Evolutionary conservation across 768 basidiomycete species (phyloP), one percentile per base, ranked within the genome.

Genomic region (Amanita inopinata): DNA sequence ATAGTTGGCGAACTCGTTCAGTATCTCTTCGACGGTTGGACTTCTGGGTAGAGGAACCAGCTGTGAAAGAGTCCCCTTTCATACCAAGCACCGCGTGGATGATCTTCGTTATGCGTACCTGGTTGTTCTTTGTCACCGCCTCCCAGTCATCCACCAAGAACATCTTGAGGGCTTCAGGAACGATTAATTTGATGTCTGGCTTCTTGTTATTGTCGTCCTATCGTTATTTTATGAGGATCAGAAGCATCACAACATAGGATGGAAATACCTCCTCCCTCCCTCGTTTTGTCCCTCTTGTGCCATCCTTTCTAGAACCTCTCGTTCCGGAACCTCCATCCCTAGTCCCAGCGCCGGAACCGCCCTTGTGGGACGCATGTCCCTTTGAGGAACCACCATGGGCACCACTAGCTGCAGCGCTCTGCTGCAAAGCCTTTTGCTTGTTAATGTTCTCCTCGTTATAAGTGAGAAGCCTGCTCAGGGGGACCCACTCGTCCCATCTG

Each of bases 401-500:
- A 4, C 52, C 49, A 37, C 52, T 59, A 35, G 43, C 49, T n/a
- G 53, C 49, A 17, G 57, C 51, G 9, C 56, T 46, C 49, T 64
- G 53, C 40, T 65, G 65, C 8, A 98, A 69, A 18, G 60, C 61
- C 58, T 90, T 88, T 57, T 97, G 92, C 48, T 79, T 63, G 17
- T 73, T 71, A 24, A 93, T 66, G 53, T 89, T 91, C 32, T 71
- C 67, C 47, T 94, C 89, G 56, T 83, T 88, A 55, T 72, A 71
- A 61, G 97, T 96, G 49, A 96, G 72, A 23, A 97, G 66, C 3
- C 96, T 81, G 17, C 56, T 57, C 17, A 76, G 71, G 2, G 87
- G 85, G 0, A 97, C 94, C 90, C 90, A 97, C 68, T 98, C 93
- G 64, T 96, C 92, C 91, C 92, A 97, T 47, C 91, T 94, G 19